Base-by-base conservation (phyloP, 352 stramenopile species). In the Lagenidium giganteum region DNA sequence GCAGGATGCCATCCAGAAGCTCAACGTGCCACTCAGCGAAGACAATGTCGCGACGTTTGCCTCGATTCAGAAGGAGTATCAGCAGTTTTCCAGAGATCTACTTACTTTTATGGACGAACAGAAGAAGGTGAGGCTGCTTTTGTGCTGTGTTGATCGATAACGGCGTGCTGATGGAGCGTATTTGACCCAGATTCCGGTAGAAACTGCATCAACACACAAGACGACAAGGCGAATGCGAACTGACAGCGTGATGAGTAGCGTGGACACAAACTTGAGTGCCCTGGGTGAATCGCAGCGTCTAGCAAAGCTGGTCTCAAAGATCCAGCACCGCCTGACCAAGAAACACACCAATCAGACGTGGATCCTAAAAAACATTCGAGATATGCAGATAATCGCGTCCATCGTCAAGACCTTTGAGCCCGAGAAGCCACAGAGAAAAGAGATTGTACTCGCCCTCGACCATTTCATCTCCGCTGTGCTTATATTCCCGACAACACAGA, bases 401-500 rank as follows among this genome's bases (percentile, higher is more conserved):
- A 39, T 74, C 14, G 61, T 84, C 37, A 52, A 46, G 39, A 44
- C 54, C 27, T 54, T 54, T 37, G 50, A 44, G 3, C 61, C 58
- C 0, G 58, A 76, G 21, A 78, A 73, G 47, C 31, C 43, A 3
- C 54, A 83, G 49, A 57, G 71, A 4, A 77, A 79, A 7, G 69
- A 84, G 23, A 39, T 84, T 31, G 70, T 82, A 51, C 58, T 87
- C 17, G 64, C 74, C 35, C 52, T 84, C 30, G 74, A 87, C 41
- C 74, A 87, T 33, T 65, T 84, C 36, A 75, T 83, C 55, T 87
- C 74, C 17, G 69, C 74, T 3, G 67, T 87, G 51, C 49, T 87
- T 45, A 47, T 87, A 7, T 82, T 64, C 44, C 52, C 71, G 5
- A 24, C 31, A 14, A 43, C 45, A 4, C 39, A 29, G 21, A 20